Conservation (phyloP, 2,329 filamentous ascomycete genomes). For the Myriosclerotinia curreyana region DNA sequence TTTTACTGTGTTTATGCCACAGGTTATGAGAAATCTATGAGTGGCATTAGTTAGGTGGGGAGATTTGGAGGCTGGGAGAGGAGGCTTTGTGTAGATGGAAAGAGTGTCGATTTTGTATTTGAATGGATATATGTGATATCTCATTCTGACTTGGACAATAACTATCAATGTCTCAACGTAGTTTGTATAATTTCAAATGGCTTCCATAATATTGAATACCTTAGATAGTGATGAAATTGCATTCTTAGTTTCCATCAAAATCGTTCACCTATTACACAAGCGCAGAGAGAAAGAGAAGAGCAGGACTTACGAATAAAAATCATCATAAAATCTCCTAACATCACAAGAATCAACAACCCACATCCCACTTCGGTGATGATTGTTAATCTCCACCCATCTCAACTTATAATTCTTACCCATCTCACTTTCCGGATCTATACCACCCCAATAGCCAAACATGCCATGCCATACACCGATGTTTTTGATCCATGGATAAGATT, state of each 20-base stretch:
- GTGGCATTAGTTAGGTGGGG: background rate
- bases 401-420: constrained; percentile 23
- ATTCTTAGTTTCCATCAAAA: background rate
- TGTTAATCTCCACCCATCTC: constrained; percentile 21
- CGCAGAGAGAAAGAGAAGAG: background rate
- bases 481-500: constrained; percentile 23
- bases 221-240: background rate
- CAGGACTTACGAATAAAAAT: constrained; percentile 24
- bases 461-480: constrained; percentile 29
- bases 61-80: background rate
- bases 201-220: too few species aligned
- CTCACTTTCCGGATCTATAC: constrained; percentile 23
- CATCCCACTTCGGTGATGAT: constrained; percentile 19
- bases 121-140: too few species aligned
- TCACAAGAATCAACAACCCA: constrained; percentile 23
- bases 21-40: constrained; percentile 23
- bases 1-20: constrained; percentile 25
- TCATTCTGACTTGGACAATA: too few species aligned
- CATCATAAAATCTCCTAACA: constrained; percentile 23
- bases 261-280: background rate
- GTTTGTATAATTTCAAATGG: too few species aligned
- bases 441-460: constrained; percentile 27
- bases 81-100: background rate
- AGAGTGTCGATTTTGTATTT: too few species aligned
- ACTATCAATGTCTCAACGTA: too few species aligned